Percentiles rank a stretch among this genome's conserved stretches.
Conservation (phyloP, 2,329 filamentous ascomycete genomes). For the Orbilia javanica region DNA sequence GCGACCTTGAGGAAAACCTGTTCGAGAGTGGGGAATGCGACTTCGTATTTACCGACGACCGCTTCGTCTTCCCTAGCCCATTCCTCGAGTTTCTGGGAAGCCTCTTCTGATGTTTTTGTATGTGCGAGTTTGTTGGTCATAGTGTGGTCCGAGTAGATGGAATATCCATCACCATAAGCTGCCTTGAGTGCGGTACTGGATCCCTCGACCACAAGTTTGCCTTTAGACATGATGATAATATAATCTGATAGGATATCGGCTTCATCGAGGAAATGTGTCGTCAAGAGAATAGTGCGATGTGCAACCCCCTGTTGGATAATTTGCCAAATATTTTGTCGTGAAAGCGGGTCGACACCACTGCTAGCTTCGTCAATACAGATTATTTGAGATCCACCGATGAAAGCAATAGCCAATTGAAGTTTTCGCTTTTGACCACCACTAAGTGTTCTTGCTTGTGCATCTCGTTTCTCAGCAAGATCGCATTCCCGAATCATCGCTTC, state of each 20-base stretch:
- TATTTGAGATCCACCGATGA: constrained; percentile 86
- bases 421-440: constrained; percentile 94
- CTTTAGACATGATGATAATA: constrained; percentile 88
- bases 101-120: constrained; percentile 74
- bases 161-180: constrained; percentile 83
- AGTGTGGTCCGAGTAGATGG: constrained; percentile 78
- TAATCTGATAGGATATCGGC: constrained; percentile 90
- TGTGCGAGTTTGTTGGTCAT: constrained; percentile 69
- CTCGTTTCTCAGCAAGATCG: constrained; percentile 80
- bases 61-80: constrained; percentile 71
- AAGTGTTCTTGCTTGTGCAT: constrained; percentile 79
- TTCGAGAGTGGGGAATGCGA: constrained; percentile 90
- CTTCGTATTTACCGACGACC: constrained; percentile 81
- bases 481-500: constrained; percentile 76
- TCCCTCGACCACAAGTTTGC: constrained; percentile 82
- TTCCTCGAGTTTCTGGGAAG: constrained; percentile 77
- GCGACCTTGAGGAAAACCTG: constrained; percentile 90
- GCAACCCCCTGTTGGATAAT: constrained; percentile 88
- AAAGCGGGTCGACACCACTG: constrained; percentile 87
- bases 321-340: constrained; percentile 91
- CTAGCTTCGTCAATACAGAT: constrained; percentile 94
- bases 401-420: constrained; percentile 92
- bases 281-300: constrained; percentile 83
- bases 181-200: constrained; percentile 89
- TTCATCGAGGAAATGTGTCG: constrained; percentile 94